Evolutionary conservation across 345 rosid genomes (phyloP), one percentile per base, ranked within the genome.

Genomic region (Adansonia digitata): DNA sequence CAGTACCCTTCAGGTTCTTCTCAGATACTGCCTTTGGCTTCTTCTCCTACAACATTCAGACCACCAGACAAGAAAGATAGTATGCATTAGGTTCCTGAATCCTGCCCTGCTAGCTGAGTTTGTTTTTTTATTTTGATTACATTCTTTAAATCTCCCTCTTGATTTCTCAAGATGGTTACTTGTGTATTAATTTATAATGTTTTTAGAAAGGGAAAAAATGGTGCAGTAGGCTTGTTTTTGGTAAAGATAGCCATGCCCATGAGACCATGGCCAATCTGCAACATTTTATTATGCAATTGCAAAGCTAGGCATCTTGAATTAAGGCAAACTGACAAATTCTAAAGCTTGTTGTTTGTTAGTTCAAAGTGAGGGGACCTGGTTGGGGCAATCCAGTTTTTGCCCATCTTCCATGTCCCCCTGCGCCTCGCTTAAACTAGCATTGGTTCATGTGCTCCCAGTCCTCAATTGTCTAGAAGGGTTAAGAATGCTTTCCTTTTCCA

Each of bases 21-120:
- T 40, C 90, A 87, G 90, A 90, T 94, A 82, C 85, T 88, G 17
- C 92, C 94, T 37, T 60, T 90, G 86, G 81, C 82, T 67, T 85
- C 90, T 74, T 86, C 91, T 12, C 88, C 94, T 1, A 74, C 90
- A 78, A 60, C 86, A 60, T 81, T 86, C 80, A 88, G 79, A 78
- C 84, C 94, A 69, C 45, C 70, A 62, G 86, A 86, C 80, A 88
- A 82, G 73, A 82, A 68, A 60, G 59, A 34, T 42, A 53, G 45
- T 77, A 48, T 77, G 27, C 80, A 74, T 60, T 81, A 69, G 81
- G 51, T 78, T 72, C 67, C 57, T 27, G 63, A 59, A 59, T 59
- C 63, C 34, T 57, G 62, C 27, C 17, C 35, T 52, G 69, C 3
- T 76, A 67, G 61, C 39, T 75, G 72, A 73, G 42, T 59, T 48